These are phyloP conservation scores for Starmera quercuum DNA, from an alignment of 805 yeast species.

Conservation along the genomic window DNA sequence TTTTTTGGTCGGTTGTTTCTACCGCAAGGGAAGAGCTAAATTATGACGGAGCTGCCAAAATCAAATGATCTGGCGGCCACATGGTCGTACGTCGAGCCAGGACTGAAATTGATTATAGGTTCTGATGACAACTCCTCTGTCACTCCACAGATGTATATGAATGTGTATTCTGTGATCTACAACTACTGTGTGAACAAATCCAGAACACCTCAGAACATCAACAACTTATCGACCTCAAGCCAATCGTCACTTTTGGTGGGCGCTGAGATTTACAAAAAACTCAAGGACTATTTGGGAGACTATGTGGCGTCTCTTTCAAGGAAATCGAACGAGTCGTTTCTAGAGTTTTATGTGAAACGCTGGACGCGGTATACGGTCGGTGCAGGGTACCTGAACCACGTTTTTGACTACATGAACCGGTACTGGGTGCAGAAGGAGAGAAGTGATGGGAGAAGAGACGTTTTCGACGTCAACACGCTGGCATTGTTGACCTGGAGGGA, in stretches of 20 bases:
- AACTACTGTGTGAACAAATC: constrained; percentile 85
- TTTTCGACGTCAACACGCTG: constrained; percentile 86
- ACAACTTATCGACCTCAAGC: constrained; percentile 14
- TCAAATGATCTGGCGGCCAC: constrained; percentile 61
- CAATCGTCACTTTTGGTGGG: constrained; percentile 60
- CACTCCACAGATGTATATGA: constrained; percentile 72
- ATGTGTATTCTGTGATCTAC: constrained; percentile 86
- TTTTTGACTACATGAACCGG: constrained; percentile 90
- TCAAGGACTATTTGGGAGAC: constrained; percentile 55
- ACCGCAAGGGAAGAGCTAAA: too few species aligned
- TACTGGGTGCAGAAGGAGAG: constrained; percentile 98
- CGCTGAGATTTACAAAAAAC: constrained; percentile 73
- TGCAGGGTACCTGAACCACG: constrained; percentile 85
- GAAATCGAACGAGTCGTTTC: constrained; percentile 55
- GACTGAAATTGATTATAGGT: constrained; percentile 60
- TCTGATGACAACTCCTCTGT: constrained; percentile 52
- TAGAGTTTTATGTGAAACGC: constrained; percentile 75
- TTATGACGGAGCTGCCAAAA: constrained; percentile 34
- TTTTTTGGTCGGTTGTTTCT: too few species aligned
- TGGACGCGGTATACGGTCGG: constrained; percentile 92
- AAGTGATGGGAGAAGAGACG: constrained; percentile 83
- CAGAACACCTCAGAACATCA: constrained; percentile 34
- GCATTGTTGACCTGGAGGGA: constrained; percentile 85
- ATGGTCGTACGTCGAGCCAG: constrained; percentile 76
- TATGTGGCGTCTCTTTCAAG: constrained; percentile 48